Evolutionary conservation across 306 rosid species (phyloP), one percentile per base, ranked within the genome.

Genomic region (Amphicarpaea edgeworthii): DNA sequence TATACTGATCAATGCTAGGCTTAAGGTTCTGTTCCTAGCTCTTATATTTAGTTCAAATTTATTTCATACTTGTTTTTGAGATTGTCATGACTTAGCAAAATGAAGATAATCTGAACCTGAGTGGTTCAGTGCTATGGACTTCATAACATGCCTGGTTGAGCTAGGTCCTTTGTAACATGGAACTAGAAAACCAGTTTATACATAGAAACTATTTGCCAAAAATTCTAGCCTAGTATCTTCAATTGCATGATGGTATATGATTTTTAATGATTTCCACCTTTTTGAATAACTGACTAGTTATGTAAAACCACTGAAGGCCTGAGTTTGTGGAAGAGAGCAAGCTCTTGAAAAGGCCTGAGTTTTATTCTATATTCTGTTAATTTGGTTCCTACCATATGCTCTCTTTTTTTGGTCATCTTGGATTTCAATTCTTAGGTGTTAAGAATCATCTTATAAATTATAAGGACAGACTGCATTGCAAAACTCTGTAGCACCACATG

Each of bases 1-100:
- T 60, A 66, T 95, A 69, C 88, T 92, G 17, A 63, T 95, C 83
- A 95, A 92, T 85, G 82, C 98, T 46, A 77, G 85, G 87, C 98
- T 95, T 76, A 89, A 92, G 97, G 98, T 90, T 83, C 41, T 59
- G 67, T 80, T 78, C 81, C 50, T 32, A 59, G 72, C 82, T 77
- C 73, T 64, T 73, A 63, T 80, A 17, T 50, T 14, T 34, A 49
- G 51, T 45, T 79, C 67, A 51, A 61, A 53, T 72, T 70, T 37
- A 66, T 76, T 79, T 68, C 30, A 58, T 38, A 17, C 16, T 66
- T 54, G 34, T 10, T 15, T 76, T 66, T 20, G n/a, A 34, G 17
- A 80, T 60, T 43, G 45, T 51, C 30, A 57, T 47, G 63, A 64
- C 53, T 41, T 75, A 19, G 14, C 32, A 5, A 41, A 28, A 64